Evolutionary conservation across 192 early-diverging fungal species (phyloP).

Genomic region (Funneliformis geosporum): DNA sequence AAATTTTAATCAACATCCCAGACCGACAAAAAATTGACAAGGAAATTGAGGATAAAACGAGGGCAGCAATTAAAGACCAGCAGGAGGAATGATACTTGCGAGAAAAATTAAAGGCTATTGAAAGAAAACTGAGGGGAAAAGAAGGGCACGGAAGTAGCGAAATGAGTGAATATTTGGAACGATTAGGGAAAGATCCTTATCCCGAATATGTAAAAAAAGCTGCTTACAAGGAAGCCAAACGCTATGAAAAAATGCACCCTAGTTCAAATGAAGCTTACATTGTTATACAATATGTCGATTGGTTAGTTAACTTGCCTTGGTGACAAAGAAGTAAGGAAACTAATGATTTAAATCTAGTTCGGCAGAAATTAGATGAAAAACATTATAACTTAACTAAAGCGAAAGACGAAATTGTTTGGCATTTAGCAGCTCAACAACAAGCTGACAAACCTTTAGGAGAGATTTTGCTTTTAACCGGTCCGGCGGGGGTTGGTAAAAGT

Average conservation of each 20-base stretch:
- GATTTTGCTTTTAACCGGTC: constrained; percentile 1
- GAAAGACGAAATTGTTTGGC: constrained; percentile 19
- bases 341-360: constrained; percentile 8
- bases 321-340: constrained; percentile 12
- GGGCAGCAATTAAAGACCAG: constrained; percentile 5
- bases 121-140: constrained; percentile 16
- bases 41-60: constrained; percentile 20
- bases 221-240: constrained; percentile 7
- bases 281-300: constrained; percentile 15
- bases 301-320: constrained; percentile 16
- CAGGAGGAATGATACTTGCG: constrained; percentile 19
- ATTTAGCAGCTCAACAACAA: constrained; percentile 26
- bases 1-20: constrained; percentile 26
- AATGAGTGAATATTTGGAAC: constrained; percentile 23
- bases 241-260: constrained; percentile 23
- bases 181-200: constrained; percentile 7
- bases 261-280: constrained; percentile 11
- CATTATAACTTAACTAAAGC: constrained; percentile 4
- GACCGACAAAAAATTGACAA: constrained; percentile 30
- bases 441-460: constrained; percentile 6
- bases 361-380: constrained; percentile 2
- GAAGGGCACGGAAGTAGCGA: neutral
- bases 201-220: constrained; percentile 4
- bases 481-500: constrained; percentile 20
- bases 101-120: constrained; percentile 27